Evolutionary conservation across 345 rosid genomes (phyloP).

Genomic region (Moricandia arvensis): DNA sequence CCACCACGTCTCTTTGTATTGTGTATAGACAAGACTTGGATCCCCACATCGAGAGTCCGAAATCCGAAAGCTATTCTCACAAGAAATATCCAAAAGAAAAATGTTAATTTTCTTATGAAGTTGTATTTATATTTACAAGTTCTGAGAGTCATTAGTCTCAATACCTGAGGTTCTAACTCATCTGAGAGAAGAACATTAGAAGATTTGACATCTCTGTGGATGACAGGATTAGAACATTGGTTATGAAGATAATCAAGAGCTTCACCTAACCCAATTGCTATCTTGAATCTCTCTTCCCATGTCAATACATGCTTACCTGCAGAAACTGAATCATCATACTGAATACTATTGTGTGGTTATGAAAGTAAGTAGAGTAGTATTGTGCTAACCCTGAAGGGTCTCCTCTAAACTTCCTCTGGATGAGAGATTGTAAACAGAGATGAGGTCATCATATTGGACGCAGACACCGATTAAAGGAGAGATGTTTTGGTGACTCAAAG

Average conservation of each 20-base stretch:
- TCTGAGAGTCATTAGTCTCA: too few species aligned
- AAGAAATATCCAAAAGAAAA: not conserved
- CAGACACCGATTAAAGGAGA: slow-evolving; percentile 68
- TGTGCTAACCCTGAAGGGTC: slow-evolving; percentile 59
- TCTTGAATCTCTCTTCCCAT: slow-evolving; percentile 63
- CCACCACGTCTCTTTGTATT: slow-evolving; percentile 65
- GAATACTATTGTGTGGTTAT: too few species aligned
- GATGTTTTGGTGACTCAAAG: slow-evolving; percentile 60
- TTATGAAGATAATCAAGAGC: slow-evolving; percentile 72
- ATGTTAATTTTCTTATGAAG: not conserved
- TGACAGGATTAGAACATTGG: slow-evolving; percentile 65
- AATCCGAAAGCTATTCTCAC: slow-evolving; percentile 68
- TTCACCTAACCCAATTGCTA: slow-evolving; percentile 70
- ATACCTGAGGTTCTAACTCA: slow-evolving; percentile 68
- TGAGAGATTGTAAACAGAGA: slow-evolving; percentile 72
- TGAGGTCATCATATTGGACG: slow-evolving; percentile 47
- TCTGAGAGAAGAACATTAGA: slow-evolving; percentile 85
- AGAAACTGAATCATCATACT: slow-evolving; percentile 7
- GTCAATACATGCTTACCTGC: slow-evolving; percentile 42
- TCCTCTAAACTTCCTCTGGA: slow-evolving; percentile 79
- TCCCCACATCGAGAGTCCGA: slow-evolving; percentile 89
- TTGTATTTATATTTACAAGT: too few species aligned
- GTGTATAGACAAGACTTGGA: slow-evolving; percentile 59
- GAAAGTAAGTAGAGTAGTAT: not conserved
- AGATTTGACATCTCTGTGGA: slow-evolving; percentile 90